Evolutionary conservation across 371 early-diverging fungal genomes (phyloP), one percentile per base, ranked within the genome.

Genomic region (Batkoa obscura): DNA sequence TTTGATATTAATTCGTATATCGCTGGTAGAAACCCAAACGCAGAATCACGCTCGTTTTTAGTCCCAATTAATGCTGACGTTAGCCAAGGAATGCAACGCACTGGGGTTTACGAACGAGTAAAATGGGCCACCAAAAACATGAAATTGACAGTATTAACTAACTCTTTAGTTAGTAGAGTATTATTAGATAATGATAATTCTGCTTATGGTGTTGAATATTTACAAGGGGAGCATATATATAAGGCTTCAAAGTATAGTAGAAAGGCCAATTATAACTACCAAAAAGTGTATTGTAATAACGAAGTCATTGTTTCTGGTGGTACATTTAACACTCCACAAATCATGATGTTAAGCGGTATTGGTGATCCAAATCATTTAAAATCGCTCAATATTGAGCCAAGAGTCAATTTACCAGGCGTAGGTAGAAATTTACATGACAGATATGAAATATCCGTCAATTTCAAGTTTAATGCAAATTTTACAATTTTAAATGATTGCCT

Each of bases 261-360:
- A 9, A 32, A 30, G 33, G 36, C 3, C 9, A 41, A 2, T 1
- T 43, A 35, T 9, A 56, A 23, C 8, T 13, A 36, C 12, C 46
- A 46, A 1, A 31, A n/a, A 36, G 56, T 60, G 50, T 50, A 57
- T 38, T 60, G 61, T 43, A 58, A 41, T 49, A 62, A 62, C 34
- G 66, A 65, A 43, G 60, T 65, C 45, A 62, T 65, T 45, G 46
- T 65, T 47, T 59, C 60, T 32, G 59, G 56, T 2, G 66, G 66
- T 43, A 62, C 60, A 23, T 60, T 65, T 43, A 60, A 60, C 30
- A 59, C 50, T 17, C 66, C 66, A 32, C 57, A 62, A 43, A 50
- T 65, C 12, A 57, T 65, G 55, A 62, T 62, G 66, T 59, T 65
- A 43, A 60, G 61, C 42, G 66, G 66, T 38, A 48, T 65, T 35